These are phyloP conservation scores for Polyplosphaeria fusca DNA, from an alignment of 495 filamentous ascomycete species.

Conservation along the genomic window DNA sequence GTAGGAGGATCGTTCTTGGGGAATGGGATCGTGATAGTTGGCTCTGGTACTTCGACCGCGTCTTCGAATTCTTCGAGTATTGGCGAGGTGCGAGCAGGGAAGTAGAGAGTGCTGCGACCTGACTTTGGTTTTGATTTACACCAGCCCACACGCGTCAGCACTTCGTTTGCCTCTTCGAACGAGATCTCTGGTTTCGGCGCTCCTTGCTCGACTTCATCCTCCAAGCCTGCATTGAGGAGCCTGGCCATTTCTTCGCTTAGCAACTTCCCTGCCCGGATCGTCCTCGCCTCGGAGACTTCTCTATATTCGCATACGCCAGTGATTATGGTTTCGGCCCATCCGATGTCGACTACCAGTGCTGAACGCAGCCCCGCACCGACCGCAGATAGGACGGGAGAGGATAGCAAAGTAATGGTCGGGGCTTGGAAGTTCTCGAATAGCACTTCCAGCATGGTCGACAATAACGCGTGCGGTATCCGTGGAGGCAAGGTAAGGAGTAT, in stretches of 20 bases:
- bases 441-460: conserved; percentile 69
- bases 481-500: conserved; percentile 72
- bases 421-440: conserved; percentile 77
- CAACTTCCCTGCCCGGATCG: conserved; percentile 67
- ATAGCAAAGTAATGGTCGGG: conserved; percentile 77
- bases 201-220: conserved; percentile 16
- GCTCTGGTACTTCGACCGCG: conserved; percentile 33
- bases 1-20: conserved; percentile 46
- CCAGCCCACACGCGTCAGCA: conserved; percentile 71
- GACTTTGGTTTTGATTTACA: conserved; percentile 44
- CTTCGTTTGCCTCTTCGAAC: conserved; percentile 77
- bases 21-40: conserved; percentile 49
- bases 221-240: conserved; percentile 50
- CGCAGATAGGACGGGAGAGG: conserved; percentile 65
- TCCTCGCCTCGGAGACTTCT: conserved; percentile 65
- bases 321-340: conserved; percentile 83
- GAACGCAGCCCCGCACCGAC: conserved; percentile 78
- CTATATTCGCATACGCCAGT: conserved; percentile 86
- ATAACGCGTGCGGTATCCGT: conserved; percentile 69
- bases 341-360: conserved; percentile 79
- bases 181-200: conserved; percentile 43
- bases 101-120: conserved; percentile 20
- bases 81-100: conserved; percentile 32
- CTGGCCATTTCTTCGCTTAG: conserved; percentile 67
- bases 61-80: conserved; percentile 38